Conservation (phyloP, 106 monocot species). For the Iris macrosiphon region DNA sequence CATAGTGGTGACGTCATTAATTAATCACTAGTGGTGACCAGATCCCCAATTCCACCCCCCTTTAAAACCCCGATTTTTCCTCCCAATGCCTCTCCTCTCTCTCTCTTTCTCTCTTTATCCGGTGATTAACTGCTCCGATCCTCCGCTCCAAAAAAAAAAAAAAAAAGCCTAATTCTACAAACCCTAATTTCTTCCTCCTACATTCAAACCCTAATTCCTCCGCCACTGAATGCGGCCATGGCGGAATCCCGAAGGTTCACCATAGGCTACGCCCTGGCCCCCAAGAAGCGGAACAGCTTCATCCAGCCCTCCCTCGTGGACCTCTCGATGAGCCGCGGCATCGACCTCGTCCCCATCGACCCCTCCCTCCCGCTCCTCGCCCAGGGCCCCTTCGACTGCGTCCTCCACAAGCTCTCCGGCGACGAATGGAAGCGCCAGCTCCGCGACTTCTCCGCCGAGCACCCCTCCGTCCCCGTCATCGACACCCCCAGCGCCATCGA, state of each 20-base stretch:
- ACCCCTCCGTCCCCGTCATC: slow-evolving; percentile 47
- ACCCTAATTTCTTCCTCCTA: too few species aligned
- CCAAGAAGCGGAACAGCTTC: slow-evolving; percentile 52
- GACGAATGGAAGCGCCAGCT: slow-evolving; percentile 39
- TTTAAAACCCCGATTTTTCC: too few species aligned
- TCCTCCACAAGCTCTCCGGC: slow-evolving; percentile 56
- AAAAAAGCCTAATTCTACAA: too few species aligned
- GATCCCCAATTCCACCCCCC: too few species aligned
- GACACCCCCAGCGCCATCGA: slow-evolving; percentile 45
- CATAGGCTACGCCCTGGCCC: slow-evolving; percentile 51
- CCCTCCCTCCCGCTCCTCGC: slow-evolving; percentile 15
- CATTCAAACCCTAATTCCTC: too few species aligned
- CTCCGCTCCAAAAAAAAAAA: too few species aligned
- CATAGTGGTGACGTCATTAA: too few species aligned
- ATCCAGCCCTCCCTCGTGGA: slow-evolving; percentile 47
- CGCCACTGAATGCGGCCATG: too few species aligned
- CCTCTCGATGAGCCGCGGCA: slow-evolving; percentile 23
- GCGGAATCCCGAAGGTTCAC: slow-evolving; percentile 19
- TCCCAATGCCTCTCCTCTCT: too few species aligned
- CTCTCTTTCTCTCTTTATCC: too few species aligned
- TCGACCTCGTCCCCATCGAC: slow-evolving; percentile 59
- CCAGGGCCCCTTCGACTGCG: slow-evolving; percentile 61
- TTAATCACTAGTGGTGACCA: too few species aligned
- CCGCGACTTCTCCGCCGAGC: slow-evolving; percentile 9
- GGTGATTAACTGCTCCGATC: too few species aligned